phyloP scores from a whole-genome alignment of 306 rosid genomes.

The Medicago lupulina region DNA sequence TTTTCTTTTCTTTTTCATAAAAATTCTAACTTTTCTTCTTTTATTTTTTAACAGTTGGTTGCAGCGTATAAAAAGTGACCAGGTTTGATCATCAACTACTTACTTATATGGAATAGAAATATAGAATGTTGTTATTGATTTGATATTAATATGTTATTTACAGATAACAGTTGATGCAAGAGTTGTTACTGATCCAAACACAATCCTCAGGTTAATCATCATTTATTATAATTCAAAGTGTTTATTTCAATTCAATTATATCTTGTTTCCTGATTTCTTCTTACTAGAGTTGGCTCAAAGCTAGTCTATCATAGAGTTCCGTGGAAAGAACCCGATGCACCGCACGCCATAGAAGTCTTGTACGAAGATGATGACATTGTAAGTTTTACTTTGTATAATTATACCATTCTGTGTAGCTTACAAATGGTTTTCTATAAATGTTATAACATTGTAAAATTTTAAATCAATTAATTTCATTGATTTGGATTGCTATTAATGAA shows the following conservation, averaged over 20 bases:
- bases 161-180: slow-evolving; percentile 75
- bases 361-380: slow-evolving; percentile 87
- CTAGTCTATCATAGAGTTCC: slow-evolving; percentile 85
- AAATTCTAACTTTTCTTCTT: slow-evolving; percentile 1
- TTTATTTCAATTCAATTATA: slow-evolving; percentile 12
- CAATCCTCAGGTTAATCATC: slow-evolving; percentile 62
- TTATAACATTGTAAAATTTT: slow-evolving; percentile 3
- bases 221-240: neutral
- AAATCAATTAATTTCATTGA: neutral
- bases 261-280: neutral
- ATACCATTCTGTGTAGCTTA: neutral
- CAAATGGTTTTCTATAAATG: slow-evolving; percentile 22
- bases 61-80: slow-evolving; percentile 82
- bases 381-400: slow-evolving; percentile 30
- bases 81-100: slow-evolving; percentile 58
- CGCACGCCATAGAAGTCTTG: slow-evolving; percentile 63
- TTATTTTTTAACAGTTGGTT: slow-evolving; percentile 71
- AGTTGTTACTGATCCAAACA: slow-evolving; percentile 66
- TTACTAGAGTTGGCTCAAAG: slow-evolving; percentile 63
- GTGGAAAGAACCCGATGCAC: slow-evolving; percentile 93
- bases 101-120: neutral
- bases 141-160: slow-evolving; percentile 35
- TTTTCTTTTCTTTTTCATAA: neutral
- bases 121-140: slow-evolving; percentile 11
- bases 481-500: slow-evolving; percentile 26